These are phyloP conservation scores for Leccinum fibrillosum DNA, from an alignment of 768 basidiomycete genomes.

Conservation along the genomic window DNA sequence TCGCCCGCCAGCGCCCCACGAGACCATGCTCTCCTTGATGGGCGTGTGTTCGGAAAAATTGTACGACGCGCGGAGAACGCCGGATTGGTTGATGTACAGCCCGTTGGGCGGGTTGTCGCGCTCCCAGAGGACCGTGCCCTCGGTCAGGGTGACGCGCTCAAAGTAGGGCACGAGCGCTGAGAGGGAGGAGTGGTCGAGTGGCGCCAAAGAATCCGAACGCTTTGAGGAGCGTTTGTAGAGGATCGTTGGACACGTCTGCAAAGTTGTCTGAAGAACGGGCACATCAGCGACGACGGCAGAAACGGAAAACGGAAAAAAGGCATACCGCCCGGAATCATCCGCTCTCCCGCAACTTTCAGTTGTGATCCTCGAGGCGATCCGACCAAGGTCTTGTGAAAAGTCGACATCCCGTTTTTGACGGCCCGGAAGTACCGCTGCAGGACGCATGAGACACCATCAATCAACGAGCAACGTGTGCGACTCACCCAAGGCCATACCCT, in stretches of 20 bases:
- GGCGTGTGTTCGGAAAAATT: slow-evolving; percentile 66
- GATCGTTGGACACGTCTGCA: slow-evolving; percentile 47
- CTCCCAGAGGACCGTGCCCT: slow-evolving; percentile 67
- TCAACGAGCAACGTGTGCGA: slow-evolving; percentile 13
- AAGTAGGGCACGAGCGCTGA: slow-evolving; percentile 69
- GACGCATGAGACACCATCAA: neutral
- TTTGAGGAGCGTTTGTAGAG: slow-evolving; percentile 69
- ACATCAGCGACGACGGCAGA: neutral
- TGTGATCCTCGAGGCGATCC: slow-evolving; percentile 69
- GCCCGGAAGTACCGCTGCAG: slow-evolving; percentile 43
- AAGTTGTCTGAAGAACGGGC: slow-evolving; percentile 11
- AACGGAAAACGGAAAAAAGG: neutral
- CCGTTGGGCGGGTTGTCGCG: slow-evolving; percentile 78
- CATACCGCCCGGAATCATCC: slow-evolving; percentile 62
- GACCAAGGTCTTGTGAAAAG: slow-evolving; percentile 36
- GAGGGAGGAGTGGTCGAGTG: slow-evolving; percentile 53
- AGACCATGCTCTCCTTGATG: slow-evolving; percentile 88
- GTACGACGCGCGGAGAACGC: slow-evolving; percentile 85
- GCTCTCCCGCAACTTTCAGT: slow-evolving; percentile 66
- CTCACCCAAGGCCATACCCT: slow-evolving; percentile 45
- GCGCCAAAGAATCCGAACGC: slow-evolving; percentile 75
- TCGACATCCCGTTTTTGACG: slow-evolving; percentile 50
- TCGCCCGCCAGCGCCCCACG: slow-evolving; percentile 90
- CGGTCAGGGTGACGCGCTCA: slow-evolving; percentile 42
- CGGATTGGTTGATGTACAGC: slow-evolving; percentile 85